A percentile compares a stretch with the other conserved stretches of the same genome.
Evolutionary conservation across 441 rosid genomes (phyloP).

Genomic region (Euphorbia corollata): DNA sequence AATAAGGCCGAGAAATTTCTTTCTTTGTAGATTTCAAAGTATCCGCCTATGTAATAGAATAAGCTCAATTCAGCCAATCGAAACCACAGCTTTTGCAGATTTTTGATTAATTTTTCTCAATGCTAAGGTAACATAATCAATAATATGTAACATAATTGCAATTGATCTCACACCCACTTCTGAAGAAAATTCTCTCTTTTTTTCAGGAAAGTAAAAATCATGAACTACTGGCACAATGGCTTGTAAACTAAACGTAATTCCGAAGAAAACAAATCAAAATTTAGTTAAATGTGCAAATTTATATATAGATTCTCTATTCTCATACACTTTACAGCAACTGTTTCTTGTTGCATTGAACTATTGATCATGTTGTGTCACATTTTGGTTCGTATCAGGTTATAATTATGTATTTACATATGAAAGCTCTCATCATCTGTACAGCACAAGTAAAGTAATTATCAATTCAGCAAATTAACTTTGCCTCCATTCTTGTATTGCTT

Average conservation of each 20-base stretch:
- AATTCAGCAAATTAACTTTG: constrained; percentile 44
- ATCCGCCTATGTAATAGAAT: no score
- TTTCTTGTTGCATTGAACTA: neutral
- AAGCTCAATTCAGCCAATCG: no score
- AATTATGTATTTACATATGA: neutral
- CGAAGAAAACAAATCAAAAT: neutral
- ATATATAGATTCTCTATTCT: neutral
- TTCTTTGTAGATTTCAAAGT: no score
- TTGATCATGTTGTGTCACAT: constrained; percentile 3
- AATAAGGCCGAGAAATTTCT: no score
- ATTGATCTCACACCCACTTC: no score
- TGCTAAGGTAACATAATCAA: no score
- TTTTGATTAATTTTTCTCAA: no score
- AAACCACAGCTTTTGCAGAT: no score
- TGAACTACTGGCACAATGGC: no score
- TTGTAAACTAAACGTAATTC: neutral
- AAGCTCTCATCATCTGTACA: neutral
- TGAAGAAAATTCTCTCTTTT: no score
- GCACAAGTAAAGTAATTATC: neutral
- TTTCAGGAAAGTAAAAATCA: no score
- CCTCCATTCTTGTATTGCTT: constrained; percentile 77
- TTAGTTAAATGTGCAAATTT: neutral
- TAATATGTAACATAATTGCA: no score
- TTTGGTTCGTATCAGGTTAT: neutral
- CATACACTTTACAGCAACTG: neutral